These are phyloP conservation scores for Phaeomoniella chlamydospora DNA, from an alignment of 2,329 filamentous ascomycete genomes.

Conservation along the genomic window DNA sequence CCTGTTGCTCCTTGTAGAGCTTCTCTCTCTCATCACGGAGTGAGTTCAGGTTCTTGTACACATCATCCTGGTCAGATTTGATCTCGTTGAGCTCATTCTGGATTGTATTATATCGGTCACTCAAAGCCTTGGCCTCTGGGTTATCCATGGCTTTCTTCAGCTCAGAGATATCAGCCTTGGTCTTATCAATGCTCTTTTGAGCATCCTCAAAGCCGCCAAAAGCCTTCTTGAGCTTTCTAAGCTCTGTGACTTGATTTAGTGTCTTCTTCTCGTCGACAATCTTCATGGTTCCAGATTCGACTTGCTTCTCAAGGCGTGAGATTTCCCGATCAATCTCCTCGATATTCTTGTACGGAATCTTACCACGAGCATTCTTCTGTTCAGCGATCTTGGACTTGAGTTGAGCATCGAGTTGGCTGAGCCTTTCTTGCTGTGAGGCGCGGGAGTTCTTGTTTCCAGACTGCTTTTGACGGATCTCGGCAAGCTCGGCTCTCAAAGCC, in stretches of 20 bases:
- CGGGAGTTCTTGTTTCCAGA: slow-evolving; percentile 74
- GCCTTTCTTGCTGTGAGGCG: slow-evolving; percentile 66
- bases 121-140: slow-evolving; percentile 76
- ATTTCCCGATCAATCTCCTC: slow-evolving; percentile 84
- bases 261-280: slow-evolving; percentile 96
- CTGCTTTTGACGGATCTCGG: slow-evolving; percentile 76
- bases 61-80: slow-evolving; percentile 83
- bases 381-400: slow-evolving; percentile 73
- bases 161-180: slow-evolving; percentile 76
- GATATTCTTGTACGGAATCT: slow-evolving; percentile 69
- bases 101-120: slow-evolving; percentile 71
- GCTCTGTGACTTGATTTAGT: slow-evolving; percentile 62
- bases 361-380: slow-evolving; percentile 71
- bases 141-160: slow-evolving; percentile 83
- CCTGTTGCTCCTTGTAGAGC: slow-evolving; percentile 72
- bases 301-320: slow-evolving; percentile 63
- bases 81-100: slow-evolving; percentile 79
- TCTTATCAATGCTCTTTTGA: slow-evolving; percentile 78
- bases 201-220: slow-evolving; percentile 72
- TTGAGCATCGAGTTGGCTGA: slow-evolving; percentile 82
- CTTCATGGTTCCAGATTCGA: slow-evolving; percentile 83
- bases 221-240: slow-evolving; percentile 83
- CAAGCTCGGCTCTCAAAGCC: slow-evolving; percentile 53
- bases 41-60: slow-evolving; percentile 72
- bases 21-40: slow-evolving; percentile 77